Evolutionary conservation across 306 rosid genomes (phyloP).

Genomic region (Prunus davidiana): DNA sequence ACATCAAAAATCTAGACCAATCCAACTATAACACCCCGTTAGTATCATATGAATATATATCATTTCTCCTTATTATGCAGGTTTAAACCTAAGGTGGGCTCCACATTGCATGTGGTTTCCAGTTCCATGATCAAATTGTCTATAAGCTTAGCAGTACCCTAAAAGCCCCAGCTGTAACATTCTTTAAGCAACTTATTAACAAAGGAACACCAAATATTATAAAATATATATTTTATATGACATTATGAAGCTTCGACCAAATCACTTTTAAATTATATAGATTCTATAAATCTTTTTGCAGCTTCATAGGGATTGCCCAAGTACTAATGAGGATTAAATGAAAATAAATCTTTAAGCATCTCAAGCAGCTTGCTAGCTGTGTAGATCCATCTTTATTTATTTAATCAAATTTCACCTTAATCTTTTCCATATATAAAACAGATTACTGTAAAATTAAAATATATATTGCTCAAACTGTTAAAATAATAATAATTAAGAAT

Average conservation of each 20-base stretch:
- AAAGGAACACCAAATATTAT: slow-evolving; percentile 19
- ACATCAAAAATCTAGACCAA: too few relatives aligned
- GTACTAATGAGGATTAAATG: neutral
- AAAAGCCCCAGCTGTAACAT: slow-evolving; percentile 53
- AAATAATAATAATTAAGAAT: neutral
- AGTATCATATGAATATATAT: neutral
- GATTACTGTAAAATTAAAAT: neutral
- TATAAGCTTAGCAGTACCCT: slow-evolving; percentile 37
- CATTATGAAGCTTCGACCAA: slow-evolving; percentile 12
- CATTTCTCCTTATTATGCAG: neutral
- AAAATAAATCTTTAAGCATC: slow-evolving; percentile 1
- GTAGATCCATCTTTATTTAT: neutral
- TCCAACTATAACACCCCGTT: too few relatives aligned
- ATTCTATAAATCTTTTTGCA: slow-evolving; percentile 21
- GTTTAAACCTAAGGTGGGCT: neutral
- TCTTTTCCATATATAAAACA: neutral
- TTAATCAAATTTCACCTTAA: neutral
- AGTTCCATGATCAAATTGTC: slow-evolving; percentile 45
- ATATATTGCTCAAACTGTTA: neutral
- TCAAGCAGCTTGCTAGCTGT: slow-evolving; percentile 8
- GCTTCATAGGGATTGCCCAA: slow-evolving; percentile 26
- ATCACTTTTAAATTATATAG: slow-evolving; percentile 26
- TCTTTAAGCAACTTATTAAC: slow-evolving; percentile 26
- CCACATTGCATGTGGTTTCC: slow-evolving; percentile 62
- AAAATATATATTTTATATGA: neutral